Evolutionary conservation across 345 rosid species (phyloP).

Genomic region (Leavenworthia alabamica): DNA sequence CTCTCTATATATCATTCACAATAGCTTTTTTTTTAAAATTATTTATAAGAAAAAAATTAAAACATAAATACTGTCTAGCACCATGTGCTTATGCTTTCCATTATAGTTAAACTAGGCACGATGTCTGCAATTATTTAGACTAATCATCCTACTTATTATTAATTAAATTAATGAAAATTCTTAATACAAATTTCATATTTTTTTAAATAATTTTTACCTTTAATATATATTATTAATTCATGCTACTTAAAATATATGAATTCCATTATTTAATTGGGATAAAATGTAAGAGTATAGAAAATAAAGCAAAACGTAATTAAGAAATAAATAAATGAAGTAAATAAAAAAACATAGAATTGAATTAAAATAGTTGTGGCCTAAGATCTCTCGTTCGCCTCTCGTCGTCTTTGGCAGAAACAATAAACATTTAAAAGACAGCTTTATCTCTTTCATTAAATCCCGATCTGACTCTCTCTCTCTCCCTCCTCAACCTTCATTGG

Average conservation of each 20-base stretch:
- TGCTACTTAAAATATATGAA: background rate
- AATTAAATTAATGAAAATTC: background rate
- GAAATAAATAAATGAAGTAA: background rate
- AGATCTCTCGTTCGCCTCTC: constrained; percentile 5
- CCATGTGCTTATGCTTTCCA: constrained; percentile 32
- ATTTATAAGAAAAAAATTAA: background rate
- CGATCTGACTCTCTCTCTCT: constrained; percentile 40
- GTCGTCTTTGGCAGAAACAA: constrained; percentile 11
- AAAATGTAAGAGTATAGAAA: background rate
- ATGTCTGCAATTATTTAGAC: constrained; percentile 25
- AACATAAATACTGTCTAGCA: constrained; percentile 21
- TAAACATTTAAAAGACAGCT: constrained; percentile 14
- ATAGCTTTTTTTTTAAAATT: background rate
- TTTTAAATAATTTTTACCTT: too few species aligned
- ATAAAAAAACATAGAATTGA: constrained; percentile 2
- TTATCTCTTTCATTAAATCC: constrained; percentile 24
- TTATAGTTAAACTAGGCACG: constrained; percentile 27
- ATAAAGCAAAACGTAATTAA: background rate
- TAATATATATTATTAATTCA: background rate
- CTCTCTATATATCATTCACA: constrained; percentile 21
- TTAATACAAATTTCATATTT: too few species aligned
- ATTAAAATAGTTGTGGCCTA: constrained; percentile 14
- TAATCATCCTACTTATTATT: constrained; percentile 18
- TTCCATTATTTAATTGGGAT: background rate
- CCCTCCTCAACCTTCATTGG: constrained; percentile 26